Evolutionary conservation across 2,329 filamentous ascomycete species (phyloP).

Genomic region (Alternaria rosae): DNA sequence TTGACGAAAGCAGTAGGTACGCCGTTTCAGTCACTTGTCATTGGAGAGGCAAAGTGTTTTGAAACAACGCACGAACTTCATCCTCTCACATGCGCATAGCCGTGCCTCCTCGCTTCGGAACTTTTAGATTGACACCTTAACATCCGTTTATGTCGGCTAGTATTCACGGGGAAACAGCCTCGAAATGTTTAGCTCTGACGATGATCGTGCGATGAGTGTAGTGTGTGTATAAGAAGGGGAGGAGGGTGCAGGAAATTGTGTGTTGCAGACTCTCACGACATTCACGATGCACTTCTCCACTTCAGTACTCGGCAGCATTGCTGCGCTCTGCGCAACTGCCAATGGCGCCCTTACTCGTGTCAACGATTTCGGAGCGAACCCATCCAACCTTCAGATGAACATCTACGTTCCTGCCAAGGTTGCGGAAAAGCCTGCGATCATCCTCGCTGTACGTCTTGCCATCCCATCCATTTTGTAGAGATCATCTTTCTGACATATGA

Average conservation of each 20-base stretch:
- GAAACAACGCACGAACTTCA: neutral
- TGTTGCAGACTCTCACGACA: neutral
- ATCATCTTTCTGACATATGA: neutral
- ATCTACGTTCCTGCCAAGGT: conserved; percentile 57
- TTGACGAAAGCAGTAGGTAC: neutral
- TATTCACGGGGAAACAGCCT: neutral
- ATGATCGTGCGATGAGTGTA: neutral
- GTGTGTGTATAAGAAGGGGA: conserved; percentile 1
- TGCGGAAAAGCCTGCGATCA: conserved; percentile 57
- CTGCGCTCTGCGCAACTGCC: conserved; percentile 10
- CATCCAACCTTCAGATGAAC: conserved; percentile 61
- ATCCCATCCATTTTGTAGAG: neutral
- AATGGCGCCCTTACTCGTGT: conserved; percentile 44
- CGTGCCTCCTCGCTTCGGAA: neutral
- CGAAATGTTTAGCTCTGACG: neutral
- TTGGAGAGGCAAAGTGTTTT: neutral
- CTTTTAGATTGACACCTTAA: neutral
- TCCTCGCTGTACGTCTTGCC: conserved; percentile 61
- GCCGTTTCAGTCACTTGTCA: neutral
- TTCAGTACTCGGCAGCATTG: conserved; percentile 5
- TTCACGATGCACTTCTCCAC: conserved; percentile 18
- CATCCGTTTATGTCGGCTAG: neutral
- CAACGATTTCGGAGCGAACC: conserved; percentile 51
- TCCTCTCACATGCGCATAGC: neutral
- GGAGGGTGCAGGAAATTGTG: neutral